phyloP scores from a whole-genome alignment of 2,329 filamentous ascomycete species.

The Neonectria hederae region DNA sequence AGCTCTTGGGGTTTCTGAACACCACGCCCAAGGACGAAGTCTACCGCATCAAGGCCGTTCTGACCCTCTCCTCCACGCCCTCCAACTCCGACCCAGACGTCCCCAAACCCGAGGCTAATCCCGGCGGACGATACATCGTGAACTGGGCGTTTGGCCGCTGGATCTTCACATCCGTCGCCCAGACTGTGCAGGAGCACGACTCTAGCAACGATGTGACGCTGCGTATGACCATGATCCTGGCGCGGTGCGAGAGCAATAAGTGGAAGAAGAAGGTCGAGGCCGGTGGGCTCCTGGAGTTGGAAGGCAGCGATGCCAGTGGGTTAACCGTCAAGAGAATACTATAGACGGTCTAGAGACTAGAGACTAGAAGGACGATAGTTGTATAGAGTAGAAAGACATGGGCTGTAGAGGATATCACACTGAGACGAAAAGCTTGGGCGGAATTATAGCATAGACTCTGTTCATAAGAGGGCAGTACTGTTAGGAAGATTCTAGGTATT shows the following conservation, averaged over 20 bases:
- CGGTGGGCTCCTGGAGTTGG: constrained; percentile 62
- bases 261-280: constrained; percentile 79
- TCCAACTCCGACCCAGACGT: constrained; percentile 61
- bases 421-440: constrained; percentile 31
- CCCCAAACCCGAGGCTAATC: constrained; percentile 45
- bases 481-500: constrained; percentile 20
- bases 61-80: constrained; percentile 59
- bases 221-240: constrained; percentile 80
- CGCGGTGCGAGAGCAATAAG: constrained; percentile 76
- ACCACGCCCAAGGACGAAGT: constrained; percentile 90
- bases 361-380: constrained; percentile 10
- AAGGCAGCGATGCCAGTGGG: constrained; percentile 55
- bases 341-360: constrained; percentile 40
- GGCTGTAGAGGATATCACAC: constrained; percentile 24
- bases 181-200: constrained; percentile 58
- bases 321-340: constrained; percentile 63
- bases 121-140: constrained; percentile 76
- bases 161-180: constrained; percentile 77
- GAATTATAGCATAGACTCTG: constrained; percentile 28
- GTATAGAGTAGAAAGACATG: constrained; percentile 23
- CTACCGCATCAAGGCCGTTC: constrained; percentile 87
- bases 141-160: constrained; percentile 99
- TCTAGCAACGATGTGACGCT: constrained; percentile 65
- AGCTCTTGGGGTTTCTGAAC: constrained; percentile 73
- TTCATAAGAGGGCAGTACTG: constrained; percentile 28